These are phyloP conservation scores for Mycena haematopus DNA, from an alignment of 768 basidiomycete species.

Conservation along the genomic window DNA sequence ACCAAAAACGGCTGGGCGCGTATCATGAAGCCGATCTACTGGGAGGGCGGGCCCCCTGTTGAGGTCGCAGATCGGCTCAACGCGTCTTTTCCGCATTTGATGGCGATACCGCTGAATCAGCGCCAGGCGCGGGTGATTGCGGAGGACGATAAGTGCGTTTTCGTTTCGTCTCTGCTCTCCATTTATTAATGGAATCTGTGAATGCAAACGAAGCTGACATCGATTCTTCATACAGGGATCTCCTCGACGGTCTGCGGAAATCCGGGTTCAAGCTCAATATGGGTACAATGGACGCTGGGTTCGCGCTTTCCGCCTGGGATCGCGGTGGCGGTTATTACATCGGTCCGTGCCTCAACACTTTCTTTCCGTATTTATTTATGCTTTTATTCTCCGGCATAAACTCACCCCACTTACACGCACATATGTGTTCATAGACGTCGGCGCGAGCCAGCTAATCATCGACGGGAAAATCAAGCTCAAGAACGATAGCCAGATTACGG, in stretches of 20 bases:
- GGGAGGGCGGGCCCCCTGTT: slow-evolving; percentile 45
- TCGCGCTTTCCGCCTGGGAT: slow-evolving; percentile 43
- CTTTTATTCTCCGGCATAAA: background rate
- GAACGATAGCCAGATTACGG: slow-evolving; percentile 56
- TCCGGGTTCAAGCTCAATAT: slow-evolving; percentile 54
- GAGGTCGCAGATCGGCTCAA: slow-evolving; percentile 47
- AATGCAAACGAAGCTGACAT: no score
- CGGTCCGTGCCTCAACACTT: slow-evolving; percentile 39
- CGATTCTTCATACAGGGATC: slow-evolving; percentile 36
- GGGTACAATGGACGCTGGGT: slow-evolving; percentile 52
- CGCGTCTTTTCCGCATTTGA: slow-evolving; percentile 42
- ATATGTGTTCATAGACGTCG: slow-evolving; percentile 56
- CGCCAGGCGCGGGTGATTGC: slow-evolving; percentile 46
- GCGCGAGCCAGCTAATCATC: slow-evolving; percentile 63
- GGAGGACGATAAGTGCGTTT: slow-evolving; percentile 47
- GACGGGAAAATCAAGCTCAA: slow-evolving; percentile 79
- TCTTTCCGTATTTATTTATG: background rate
- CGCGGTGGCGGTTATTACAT: slow-evolving; percentile 62
- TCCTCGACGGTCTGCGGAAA: slow-evolving; percentile 53
- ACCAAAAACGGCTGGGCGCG: slow-evolving; percentile 38
- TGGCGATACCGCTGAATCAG: slow-evolving; percentile 32
- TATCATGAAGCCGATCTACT: slow-evolving; percentile 33
- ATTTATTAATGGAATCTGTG: background rate
- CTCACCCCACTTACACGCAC: no score
- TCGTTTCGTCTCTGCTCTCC: background rate